Conservation (phyloP, 2,329 filamentous ascomycete genomes). For the Leptographium galeiforme region DNA sequence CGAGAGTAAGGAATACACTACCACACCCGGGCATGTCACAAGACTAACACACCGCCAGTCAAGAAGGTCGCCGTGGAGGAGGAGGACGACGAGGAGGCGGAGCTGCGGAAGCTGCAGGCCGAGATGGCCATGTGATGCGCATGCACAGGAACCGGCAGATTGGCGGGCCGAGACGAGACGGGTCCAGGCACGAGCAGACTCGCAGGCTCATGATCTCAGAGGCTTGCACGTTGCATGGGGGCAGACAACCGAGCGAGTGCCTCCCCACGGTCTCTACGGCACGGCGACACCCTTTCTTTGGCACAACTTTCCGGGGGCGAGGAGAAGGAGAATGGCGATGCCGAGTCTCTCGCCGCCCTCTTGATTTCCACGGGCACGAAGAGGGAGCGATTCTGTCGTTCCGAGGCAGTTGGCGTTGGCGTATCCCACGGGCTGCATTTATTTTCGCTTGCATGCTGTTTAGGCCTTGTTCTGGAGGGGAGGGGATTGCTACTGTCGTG, state of each 20-base stretch:
- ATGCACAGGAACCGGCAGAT: neutral
- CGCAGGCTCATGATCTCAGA: neutral
- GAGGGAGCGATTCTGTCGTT: neutral
- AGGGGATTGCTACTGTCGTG: neutral
- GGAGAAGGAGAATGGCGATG: neutral
- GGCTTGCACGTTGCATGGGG: neutral
- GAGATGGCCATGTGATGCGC: slow-evolving; percentile 81
- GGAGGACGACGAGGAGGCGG: slow-evolving; percentile 92
- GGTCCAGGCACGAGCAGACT: neutral
- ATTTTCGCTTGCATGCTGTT: neutral
- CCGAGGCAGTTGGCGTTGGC: neutral
- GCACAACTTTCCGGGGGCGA: neutral
- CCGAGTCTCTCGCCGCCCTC: neutral
- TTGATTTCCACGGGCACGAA: neutral
- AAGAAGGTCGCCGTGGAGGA: slow-evolving; percentile 40
- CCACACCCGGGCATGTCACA: neutral
- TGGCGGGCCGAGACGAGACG: neutral
- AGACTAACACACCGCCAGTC: slow-evolving; percentile 22
- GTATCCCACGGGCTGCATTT: neutral
- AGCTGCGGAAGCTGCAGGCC: slow-evolving; percentile 81
- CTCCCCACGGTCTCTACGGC: neutral
- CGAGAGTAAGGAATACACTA: slow-evolving; percentile 50
- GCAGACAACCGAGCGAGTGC: neutral
- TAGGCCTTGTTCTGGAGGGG: neutral
- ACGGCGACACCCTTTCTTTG: neutral